These are phyloP conservation scores for Trypanosoma rangeli DNA, from an alignment of 208 protist species.

Conservation along the genomic window DNA sequence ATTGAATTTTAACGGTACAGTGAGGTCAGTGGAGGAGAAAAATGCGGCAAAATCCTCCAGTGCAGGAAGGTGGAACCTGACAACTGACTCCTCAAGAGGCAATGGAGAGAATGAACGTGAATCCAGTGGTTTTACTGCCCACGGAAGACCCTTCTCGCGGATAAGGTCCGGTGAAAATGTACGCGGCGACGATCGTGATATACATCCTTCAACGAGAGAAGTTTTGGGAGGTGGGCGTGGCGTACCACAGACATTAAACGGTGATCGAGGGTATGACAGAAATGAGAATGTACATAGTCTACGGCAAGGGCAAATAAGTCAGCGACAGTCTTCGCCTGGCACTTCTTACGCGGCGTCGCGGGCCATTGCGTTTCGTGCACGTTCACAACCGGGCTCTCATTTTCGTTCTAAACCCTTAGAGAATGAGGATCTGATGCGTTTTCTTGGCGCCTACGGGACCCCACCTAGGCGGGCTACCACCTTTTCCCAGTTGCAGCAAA, in stretches of 20 bases:
- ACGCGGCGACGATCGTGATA: background rate
- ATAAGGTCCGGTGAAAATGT: background rate
- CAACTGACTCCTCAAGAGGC: background rate
- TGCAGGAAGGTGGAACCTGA: background rate
- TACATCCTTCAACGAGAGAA: background rate
- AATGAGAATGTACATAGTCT: constrained; percentile 8
- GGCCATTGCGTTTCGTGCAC: background rate
- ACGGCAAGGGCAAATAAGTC: constrained; percentile 6
- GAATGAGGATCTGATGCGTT: constrained; percentile 12
- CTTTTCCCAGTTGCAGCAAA: background rate
- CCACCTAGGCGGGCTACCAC: background rate
- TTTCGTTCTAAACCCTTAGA: background rate
- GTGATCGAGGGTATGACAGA: background rate
- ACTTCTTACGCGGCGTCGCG: constrained; percentile 1
- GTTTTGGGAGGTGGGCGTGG: background rate
- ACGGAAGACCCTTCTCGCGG: background rate
- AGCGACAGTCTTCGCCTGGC: constrained; percentile 1
- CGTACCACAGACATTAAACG: background rate
- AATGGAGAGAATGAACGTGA: background rate
- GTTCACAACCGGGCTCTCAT: background rate
- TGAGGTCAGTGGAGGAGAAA: background rate
- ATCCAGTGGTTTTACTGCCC: background rate
- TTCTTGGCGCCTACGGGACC: constrained; percentile 23
- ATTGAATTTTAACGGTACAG: background rate
- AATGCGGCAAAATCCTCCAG: background rate